These are phyloP conservation scores for Canariomyces notabilis DNA, from an alignment of 2,329 filamentous ascomycete genomes.

Conservation along the genomic window DNA sequence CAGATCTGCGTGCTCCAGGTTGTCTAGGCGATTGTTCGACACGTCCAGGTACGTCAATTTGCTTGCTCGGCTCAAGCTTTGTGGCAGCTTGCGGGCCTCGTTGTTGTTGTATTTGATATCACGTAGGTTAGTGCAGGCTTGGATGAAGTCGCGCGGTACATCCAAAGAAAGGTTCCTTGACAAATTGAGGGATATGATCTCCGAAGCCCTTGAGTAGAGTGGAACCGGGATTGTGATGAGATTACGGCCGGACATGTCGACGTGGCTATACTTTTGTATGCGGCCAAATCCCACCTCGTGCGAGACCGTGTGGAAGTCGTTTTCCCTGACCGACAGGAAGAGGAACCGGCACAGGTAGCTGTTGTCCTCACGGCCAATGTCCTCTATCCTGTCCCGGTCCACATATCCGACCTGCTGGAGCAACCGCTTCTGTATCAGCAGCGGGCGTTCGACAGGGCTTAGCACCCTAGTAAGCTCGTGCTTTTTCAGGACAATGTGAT, in stretches of 20 bases:
- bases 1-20: slow-evolving; percentile 79
- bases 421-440: slow-evolving; percentile 86
- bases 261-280: slow-evolving; percentile 86
- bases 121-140: slow-evolving; percentile 81
- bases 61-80: slow-evolving; percentile 74
- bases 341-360: slow-evolving; percentile 95
- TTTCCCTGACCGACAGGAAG: slow-evolving; percentile 85
- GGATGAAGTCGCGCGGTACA: slow-evolving; percentile 92
- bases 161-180: slow-evolving; percentile 89
- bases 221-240: slow-evolving; percentile 92
- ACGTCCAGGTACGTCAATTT: slow-evolving; percentile 86
- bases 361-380: slow-evolving; percentile 93
- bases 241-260: slow-evolving; percentile 85
- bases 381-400: slow-evolving; percentile 79
- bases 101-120: slow-evolving; percentile 97
- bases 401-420: slow-evolving; percentile 90
- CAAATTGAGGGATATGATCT: slow-evolving; percentile 92
- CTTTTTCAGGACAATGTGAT: slow-evolving; percentile 91
- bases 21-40: slow-evolving; percentile 87
- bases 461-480: slow-evolving; percentile 84
- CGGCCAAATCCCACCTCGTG: slow-evolving; percentile 79
- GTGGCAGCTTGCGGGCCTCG: slow-evolving; percentile 79
- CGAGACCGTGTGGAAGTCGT: slow-evolving; percentile 66
- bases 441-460: slow-evolving; percentile 69
- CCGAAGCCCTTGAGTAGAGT: slow-evolving; percentile 82